Base-by-base conservation (phyloP, 2,329 filamentous ascomycete genomes). In the Colletotrichum phormii region DNA sequence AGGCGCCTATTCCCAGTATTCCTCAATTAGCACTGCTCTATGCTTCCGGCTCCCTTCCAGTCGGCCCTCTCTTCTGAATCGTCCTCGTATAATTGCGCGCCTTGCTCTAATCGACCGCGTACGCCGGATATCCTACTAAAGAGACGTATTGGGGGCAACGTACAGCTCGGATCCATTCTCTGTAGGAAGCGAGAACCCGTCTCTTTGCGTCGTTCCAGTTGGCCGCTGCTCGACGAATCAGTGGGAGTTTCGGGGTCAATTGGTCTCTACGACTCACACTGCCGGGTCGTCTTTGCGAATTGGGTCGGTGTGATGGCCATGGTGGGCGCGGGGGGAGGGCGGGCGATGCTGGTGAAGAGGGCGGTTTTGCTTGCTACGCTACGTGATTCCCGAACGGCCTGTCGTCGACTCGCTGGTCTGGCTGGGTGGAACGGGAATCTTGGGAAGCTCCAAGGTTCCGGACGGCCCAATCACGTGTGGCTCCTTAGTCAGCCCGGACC, bases 91-190 rank as follows among this genome's bases (percentile, higher is more conserved):
- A 22, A 22, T 60, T 24, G 24, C 37, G 37, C 42, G 42, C 42
- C 42, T n/a, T 49, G 13, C 62, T 26, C 15, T 4, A 54, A 53
- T 29, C 13, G 26, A 18, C 5, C 0, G 18, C 13, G 4, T 18
- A 62, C 57, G 64, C 58, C n/a, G 22, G 6, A 5, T 15, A 22
- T 35, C 77, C 57, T 71, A 18, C n/a, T 42, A 7, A 6, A 5
- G 60, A 31, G 24, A 49, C 11, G 1, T 0, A 42, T 49, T 5
- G 42, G 46, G 42, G 49, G n/a, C 24, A 77, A 92, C 95, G 82
- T 93, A 99, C 97, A 85, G 95, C 92, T 88, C 97, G 92, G 79
- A 98, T 90, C 97, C 97, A 99, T 88, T 96, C 93, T 83, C 97
- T 90, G 88, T 99, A 99, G 79, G 94, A 93, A 81, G 91, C 91